phyloP scores from a whole-genome alignment of 495 filamentous ascomycete species.

The Astrocystis sublimbata region DNA sequence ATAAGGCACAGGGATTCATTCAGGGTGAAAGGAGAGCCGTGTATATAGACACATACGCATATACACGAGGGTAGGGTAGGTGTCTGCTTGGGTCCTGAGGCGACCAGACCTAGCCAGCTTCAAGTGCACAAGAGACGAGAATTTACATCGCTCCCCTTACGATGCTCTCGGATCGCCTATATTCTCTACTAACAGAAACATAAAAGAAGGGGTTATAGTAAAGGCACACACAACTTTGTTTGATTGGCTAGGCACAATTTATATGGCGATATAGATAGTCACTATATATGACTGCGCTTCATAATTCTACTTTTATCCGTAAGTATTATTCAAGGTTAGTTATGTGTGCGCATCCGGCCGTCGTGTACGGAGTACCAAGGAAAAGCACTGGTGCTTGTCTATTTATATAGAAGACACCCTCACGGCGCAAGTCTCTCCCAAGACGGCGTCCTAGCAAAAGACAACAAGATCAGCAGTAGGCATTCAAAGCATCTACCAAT shows the following conservation, averaged over 20 bases:
- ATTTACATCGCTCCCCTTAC: too few relatives aligned
- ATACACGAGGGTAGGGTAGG: too few relatives aligned
- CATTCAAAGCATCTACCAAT: not conserved
- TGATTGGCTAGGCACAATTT: not conserved
- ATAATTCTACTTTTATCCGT: not conserved
- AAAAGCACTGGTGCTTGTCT: not conserved
- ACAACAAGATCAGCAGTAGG: not conserved
- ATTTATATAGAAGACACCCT: not conserved
- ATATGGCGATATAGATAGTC: not conserved
- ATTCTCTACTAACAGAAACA: too few relatives aligned
- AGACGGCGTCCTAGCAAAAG: not conserved
- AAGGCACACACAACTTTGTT: not conserved
- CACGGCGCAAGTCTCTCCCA: not conserved
- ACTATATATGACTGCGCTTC: not conserved
- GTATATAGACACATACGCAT: too few relatives aligned
- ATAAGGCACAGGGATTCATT: too few relatives aligned
- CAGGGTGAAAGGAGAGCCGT: too few relatives aligned
- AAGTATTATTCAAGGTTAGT: not conserved
- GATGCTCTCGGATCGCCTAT: too few relatives aligned
- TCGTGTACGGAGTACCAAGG: not conserved
- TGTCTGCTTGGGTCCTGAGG: too few relatives aligned
- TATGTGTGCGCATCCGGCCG: not conserved
- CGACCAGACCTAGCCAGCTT: too few relatives aligned
- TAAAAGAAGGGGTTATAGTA: not conserved
- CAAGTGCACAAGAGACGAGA: too few relatives aligned